These are phyloP conservation scores for Clavispora fructus DNA, from an alignment of 805 yeast species.

Conservation along the genomic window DNA sequence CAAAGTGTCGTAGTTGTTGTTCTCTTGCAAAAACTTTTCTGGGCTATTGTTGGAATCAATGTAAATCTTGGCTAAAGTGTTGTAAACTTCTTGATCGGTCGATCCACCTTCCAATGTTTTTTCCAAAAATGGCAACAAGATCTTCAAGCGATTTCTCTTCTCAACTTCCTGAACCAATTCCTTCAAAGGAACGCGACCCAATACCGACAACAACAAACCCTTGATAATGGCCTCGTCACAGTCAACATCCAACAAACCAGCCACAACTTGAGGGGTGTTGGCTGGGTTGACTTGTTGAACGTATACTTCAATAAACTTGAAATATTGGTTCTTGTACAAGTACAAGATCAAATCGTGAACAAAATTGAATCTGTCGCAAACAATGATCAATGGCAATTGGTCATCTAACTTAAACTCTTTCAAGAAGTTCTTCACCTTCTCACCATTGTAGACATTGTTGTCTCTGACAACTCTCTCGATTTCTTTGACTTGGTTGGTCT, in stretches of 20 bases:
- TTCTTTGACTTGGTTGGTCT: slow-evolving; percentile 84
- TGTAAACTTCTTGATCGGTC: slow-evolving; percentile 85
- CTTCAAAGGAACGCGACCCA: slow-evolving; percentile 91
- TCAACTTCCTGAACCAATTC: slow-evolving; percentile 92
- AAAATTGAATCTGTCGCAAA: slow-evolving; percentile 86
- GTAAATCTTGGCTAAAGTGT: slow-evolving; percentile 94
- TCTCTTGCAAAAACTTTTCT: slow-evolving; percentile 91
- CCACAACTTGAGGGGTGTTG: slow-evolving; percentile 93
- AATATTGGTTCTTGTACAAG: slow-evolving; percentile 90
- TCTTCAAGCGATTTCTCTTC: slow-evolving; percentile 88
- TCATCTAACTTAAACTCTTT: slow-evolving; percentile 92
- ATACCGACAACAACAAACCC: slow-evolving; percentile 71
- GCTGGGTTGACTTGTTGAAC: slow-evolving; percentile 97
- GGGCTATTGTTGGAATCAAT: slow-evolving; percentile 97
- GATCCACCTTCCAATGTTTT: slow-evolving; percentile 79
- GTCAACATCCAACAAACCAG: slow-evolving; percentile 94
- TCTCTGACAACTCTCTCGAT: slow-evolving; percentile 94
- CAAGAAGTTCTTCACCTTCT: slow-evolving; percentile 93
- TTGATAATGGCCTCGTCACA: slow-evolving; percentile 89
- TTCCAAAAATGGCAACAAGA: slow-evolving; percentile 89
- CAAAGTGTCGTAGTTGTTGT: slow-evolving; percentile 83
- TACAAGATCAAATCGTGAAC: slow-evolving; percentile 91
- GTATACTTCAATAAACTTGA: slow-evolving; percentile 95
- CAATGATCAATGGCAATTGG: slow-evolving; percentile 93
- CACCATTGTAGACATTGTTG: slow-evolving; percentile 92